Base-by-base conservation (phyloP, 345 rosid genomes). In the Bruguiera sexangula region DNA sequence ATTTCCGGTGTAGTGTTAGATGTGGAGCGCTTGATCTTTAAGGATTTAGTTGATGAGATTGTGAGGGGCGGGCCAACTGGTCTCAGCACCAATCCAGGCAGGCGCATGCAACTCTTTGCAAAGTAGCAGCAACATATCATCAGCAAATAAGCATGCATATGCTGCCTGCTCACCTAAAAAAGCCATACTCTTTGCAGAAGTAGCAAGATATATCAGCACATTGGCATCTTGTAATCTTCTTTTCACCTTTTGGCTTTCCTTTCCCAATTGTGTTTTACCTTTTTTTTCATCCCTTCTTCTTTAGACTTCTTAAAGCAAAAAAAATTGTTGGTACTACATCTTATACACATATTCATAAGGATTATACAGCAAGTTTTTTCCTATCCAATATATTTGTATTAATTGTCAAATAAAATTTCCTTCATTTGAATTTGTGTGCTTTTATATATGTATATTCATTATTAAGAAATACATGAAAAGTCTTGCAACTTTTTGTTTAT, bases 21-120 rank as follows among this genome's bases (percentile, higher is more conserved):
- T 76, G 86, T 91, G 7, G 99, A 95, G 84, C 69, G 97, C 70
- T 70, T 80, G 73, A 64, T 95, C 51, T 95, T 92, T 76, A 95
- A 88, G 80, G 99, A 95, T 78, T 77, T 92, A 62, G 90, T 91
- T 57, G 82, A 83, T 68, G 97, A 94, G 74, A 81, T 88, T 27
- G 84, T 89, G 58, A 84, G 73, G 13, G 86, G 88, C 0, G 92
- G 79, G 65, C 78, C 80, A 15, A 80, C 74, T 21, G 80, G 80
- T 59, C 26, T 62, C 50, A 84, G 81, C 52, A 66, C 72, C 68
- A 87, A 80, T 75, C 75, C 81, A 50, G 78, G 83, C 21, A 85
- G 82, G 71, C 83, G 88, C 36, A 62, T 85, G 68, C 85, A 78
- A 65, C 85, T 88, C 73, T 88, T 91, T 69, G 71, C 85, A 11